Evolutionary conservation across 768 basidiomycete genomes (phyloP).

Genomic region (Suillus cothurnatus): DNA sequence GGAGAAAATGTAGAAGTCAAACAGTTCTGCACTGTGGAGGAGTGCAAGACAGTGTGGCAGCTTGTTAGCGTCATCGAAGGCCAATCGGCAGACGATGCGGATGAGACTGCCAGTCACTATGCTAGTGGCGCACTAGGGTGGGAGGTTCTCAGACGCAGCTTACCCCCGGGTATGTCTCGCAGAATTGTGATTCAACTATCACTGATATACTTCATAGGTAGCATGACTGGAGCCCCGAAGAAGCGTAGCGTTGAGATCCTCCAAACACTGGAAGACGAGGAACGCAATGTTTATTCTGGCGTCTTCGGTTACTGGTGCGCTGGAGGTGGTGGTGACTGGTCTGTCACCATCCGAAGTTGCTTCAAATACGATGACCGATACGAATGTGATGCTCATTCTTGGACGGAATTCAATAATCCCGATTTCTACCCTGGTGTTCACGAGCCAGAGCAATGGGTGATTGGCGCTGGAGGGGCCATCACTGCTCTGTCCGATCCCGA

Average conservation of each 20-base stretch:
- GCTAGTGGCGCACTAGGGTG: constrained; percentile 60
- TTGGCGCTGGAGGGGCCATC: constrained; percentile 96
- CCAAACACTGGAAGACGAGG: constrained; percentile 70
- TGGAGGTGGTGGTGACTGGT: constrained; percentile 89
- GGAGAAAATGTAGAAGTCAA: constrained; percentile 81
- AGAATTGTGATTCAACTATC: background rate
- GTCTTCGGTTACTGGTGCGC: constrained; percentile 93
- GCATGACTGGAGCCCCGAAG: constrained; percentile 98
- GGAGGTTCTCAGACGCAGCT: constrained; percentile 74
- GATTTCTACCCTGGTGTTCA: constrained; percentile 2
- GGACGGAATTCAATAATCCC: constrained; percentile 14
- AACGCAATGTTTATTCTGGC: constrained; percentile 86
- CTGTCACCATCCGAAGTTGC: constrained; percentile 92
- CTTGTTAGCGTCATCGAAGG: constrained; percentile 94
- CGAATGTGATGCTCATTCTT: constrained; percentile 15
- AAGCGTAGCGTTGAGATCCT: constrained; percentile 91
- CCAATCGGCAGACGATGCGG: constrained; percentile 38
- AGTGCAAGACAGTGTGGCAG: constrained; percentile 94
- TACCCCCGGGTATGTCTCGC: constrained; percentile 74
- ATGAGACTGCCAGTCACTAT: constrained; percentile 38
- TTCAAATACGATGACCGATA: constrained; percentile 63
- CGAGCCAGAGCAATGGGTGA: constrained; percentile 60
- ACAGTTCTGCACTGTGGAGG: constrained; percentile 86
- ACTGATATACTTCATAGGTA: constrained; percentile 51
- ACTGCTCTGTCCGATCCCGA: constrained; percentile 87